phyloP scores from a whole-genome alignment of 2,329 filamentous ascomycete species.

The Fusarium penzigii region DNA sequence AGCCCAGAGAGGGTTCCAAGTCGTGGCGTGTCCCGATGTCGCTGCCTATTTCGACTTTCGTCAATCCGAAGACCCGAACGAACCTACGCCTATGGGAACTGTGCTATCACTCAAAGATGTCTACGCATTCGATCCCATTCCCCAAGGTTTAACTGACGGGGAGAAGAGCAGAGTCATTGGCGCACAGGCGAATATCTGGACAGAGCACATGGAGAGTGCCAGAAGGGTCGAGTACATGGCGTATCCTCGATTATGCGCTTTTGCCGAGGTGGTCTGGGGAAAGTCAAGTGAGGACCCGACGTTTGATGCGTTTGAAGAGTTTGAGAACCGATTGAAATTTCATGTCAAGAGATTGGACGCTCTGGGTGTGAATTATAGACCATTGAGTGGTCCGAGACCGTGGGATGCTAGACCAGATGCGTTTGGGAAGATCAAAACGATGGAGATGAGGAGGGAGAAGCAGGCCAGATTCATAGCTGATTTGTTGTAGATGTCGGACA shows the following conservation, averaged over 20 bases:
- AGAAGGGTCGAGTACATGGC: constrained; percentile 18
- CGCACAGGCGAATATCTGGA: constrained; percentile 19
- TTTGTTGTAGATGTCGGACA: background rate
- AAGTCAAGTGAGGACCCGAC: background rate
- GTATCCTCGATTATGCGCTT: constrained; percentile 7
- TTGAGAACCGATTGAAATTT: constrained; percentile 5
- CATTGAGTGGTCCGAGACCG: constrained; percentile 13
- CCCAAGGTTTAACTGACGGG: constrained; percentile 6
- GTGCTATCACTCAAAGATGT: constrained; percentile 13
- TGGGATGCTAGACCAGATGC: constrained; percentile 16
- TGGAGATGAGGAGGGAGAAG: constrained; percentile 1
- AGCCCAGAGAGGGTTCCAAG: constrained; percentile 16
- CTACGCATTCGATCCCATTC: constrained; percentile 12
- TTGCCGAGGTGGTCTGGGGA: constrained; percentile 17
- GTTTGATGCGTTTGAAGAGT: constrained; percentile 1
- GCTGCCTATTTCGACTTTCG: constrained; percentile 17
- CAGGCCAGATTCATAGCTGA: constrained; percentile 2
- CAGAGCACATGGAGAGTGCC: constrained; percentile 19
- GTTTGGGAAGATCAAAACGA: constrained; percentile 8
- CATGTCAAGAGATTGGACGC: constrained; percentile 10
- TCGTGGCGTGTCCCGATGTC: constrained; percentile 17
- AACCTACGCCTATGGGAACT: constrained; percentile 15
- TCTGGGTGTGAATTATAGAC: constrained; percentile 14
- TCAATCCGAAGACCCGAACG: constrained; percentile 16
- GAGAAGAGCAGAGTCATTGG: constrained; percentile 12